phyloP scores from a whole-genome alignment of 1,284 basidiomycete species.

The Ceratobasidium sp. region DNA sequence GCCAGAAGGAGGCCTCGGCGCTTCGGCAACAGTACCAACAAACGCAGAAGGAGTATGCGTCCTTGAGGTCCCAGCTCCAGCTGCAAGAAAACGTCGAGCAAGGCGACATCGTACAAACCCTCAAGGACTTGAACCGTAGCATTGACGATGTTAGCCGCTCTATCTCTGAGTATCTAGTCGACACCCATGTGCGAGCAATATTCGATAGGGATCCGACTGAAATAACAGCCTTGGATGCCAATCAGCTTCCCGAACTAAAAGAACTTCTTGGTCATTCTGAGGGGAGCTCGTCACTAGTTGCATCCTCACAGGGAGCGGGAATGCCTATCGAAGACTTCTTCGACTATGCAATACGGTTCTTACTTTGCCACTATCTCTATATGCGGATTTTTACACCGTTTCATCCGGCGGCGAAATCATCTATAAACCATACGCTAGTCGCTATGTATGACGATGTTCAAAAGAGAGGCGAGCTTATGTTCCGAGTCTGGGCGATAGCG shows the following conservation, averaged over 20 bases:
- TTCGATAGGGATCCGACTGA: slow-evolving; percentile 19
- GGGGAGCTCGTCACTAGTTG: not conserved
- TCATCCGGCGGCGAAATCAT: slow-evolving; percentile 5
- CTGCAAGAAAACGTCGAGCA: slow-evolving; percentile 13
- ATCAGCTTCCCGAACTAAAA: slow-evolving; percentile 4
- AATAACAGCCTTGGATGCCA: slow-evolving; percentile 15
- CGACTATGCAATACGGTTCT: slow-evolving; percentile 19
- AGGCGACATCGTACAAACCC: not conserved
- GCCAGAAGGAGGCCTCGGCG: not conserved
- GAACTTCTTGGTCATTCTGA: slow-evolving; percentile 12
- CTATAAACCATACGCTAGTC: not conserved
- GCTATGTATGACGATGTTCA: slow-evolving; percentile 20
- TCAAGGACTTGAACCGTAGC: slow-evolving; percentile 2
- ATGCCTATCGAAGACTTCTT: slow-evolving; percentile 38
- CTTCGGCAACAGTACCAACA: not conserved
- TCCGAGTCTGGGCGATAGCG: not conserved
- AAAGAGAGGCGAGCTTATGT: not conserved
- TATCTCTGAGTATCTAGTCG: slow-evolving; percentile 15
- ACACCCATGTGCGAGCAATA: not conserved
- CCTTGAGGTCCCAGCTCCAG: slow-evolving; percentile 6
- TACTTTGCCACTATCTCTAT: slow-evolving; percentile 7
- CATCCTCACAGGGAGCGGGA: not conserved
- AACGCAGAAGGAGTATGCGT: not conserved
- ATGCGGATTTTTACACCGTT: slow-evolving; percentile 14
- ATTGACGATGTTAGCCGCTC: slow-evolving; percentile 22